phyloP scores from a whole-genome alignment of 1,284 basidiomycete species.

The Thecaphora frezii region DNA sequence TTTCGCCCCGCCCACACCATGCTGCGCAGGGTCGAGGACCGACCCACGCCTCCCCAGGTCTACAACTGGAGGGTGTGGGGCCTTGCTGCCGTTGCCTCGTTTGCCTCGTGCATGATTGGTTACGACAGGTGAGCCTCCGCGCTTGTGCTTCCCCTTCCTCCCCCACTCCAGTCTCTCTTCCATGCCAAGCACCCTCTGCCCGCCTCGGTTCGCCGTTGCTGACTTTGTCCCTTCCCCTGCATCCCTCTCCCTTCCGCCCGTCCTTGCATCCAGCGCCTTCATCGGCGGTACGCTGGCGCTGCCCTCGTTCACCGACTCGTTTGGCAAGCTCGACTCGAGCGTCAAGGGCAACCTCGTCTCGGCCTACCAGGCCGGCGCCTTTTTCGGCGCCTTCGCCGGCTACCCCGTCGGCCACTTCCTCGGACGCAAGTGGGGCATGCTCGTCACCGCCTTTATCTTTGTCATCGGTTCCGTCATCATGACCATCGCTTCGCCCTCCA shows the following conservation, averaged over 20 bases:
- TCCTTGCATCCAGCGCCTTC: conserved; percentile 58
- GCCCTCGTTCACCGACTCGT: conserved; percentile 62
- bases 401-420: conserved; percentile 26
- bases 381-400: conserved; percentile 40
- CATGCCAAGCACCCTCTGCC: too few species aligned
- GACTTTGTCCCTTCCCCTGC: too few species aligned
- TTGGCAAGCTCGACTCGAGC: conserved; percentile 55
- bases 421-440: conserved; percentile 38
- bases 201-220: too few species aligned
- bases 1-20: too few species aligned
- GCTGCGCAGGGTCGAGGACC: conserved; percentile 62
- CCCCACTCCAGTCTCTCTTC: too few species aligned
- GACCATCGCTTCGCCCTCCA: conserved; percentile 25
- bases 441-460: conserved; percentile 43
- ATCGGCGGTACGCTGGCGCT: conserved; percentile 63
- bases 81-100: conserved; percentile 61
- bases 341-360: conserved; percentile 63
- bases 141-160: too few species aligned
- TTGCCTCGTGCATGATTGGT: conserved; percentile 62
- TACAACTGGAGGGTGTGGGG: conserved; percentile 65
- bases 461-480: conserved; percentile 49
- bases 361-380: conserved; percentile 62
- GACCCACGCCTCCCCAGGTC: conserved; percentile 62
- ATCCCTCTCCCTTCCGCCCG: too few species aligned
- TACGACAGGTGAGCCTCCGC: too few species aligned